Evolutionary conservation across 805 yeast genomes (phyloP).

Genomic region (Cyberlindnera meyerae): DNA sequence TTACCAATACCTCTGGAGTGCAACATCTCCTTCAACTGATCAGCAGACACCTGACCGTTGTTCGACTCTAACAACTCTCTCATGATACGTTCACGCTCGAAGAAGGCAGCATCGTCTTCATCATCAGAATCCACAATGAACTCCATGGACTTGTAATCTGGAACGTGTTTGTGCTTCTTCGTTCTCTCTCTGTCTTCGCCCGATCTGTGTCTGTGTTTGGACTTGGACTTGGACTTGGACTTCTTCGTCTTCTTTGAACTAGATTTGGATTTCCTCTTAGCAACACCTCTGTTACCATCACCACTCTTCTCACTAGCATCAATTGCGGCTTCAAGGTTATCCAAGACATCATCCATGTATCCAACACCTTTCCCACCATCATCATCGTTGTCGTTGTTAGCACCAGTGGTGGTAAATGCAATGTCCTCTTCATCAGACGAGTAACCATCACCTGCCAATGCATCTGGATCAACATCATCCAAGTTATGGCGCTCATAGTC

Average conservation of each 20-base stretch:
- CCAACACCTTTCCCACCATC: constrained; percentile 15
- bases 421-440: constrained; percentile 34
- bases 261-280: constrained; percentile 16
- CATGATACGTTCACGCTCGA: constrained; percentile 48
- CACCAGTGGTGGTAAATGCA: constrained; percentile 26
- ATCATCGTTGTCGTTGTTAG: constrained; percentile 11
- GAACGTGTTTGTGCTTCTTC: not conserved
- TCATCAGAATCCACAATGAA: constrained; percentile 56
- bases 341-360: constrained; percentile 19
- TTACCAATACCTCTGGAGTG: not conserved
- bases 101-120: constrained; percentile 48
- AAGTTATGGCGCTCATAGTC: constrained; percentile 35
- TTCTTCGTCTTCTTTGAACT: constrained; percentile 8
- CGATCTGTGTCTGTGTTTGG: constrained; percentile 2
- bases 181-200: constrained; percentile 21
- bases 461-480: constrained; percentile 27
- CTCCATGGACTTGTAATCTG: constrained; percentile 41
- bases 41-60: constrained; percentile 14
- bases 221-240: constrained; percentile 1
- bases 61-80: constrained; percentile 29
- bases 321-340: constrained; percentile 16
- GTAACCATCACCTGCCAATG: constrained; percentile 12
- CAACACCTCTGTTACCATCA: constrained; percentile 20
- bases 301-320: constrained; percentile 2
- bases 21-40: constrained; percentile 8